Evolutionary conservation across 2,329 filamentous ascomycete species (phyloP), one percentile per base, ranked within the genome.

Genomic region (Colletotrichum sp.): DNA sequence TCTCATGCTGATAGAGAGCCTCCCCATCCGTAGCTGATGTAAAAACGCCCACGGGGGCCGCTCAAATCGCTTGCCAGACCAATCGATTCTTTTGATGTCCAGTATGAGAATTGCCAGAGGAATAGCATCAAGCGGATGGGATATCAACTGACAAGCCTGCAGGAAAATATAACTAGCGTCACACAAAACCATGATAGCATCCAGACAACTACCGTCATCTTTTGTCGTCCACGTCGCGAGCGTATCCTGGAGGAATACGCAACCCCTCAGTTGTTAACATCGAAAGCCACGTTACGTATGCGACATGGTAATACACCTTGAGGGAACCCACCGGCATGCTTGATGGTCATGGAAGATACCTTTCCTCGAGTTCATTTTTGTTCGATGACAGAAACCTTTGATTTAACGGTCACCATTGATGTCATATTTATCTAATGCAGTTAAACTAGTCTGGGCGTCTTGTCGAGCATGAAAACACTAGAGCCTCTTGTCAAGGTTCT

Each of bases 61-160:
- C 2, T 49, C n/a, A 3, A 49, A 49, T 49, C 10, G n/a, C n/a
- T 21, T 49, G 44, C 6, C n/a, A 49, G 10, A 49, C 44, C n/a
- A 49, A 49, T n/a, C 8, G 26, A 28, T 28, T 7, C 26, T 2
- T 6, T 18, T 44, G 0, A 44, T n/a, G 8, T 9, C 18, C 0
- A n/a, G 5, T 4, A n/a, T 5, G 16, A n/a, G 18, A 1, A 1
- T 44, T 44, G 16, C 39, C 39, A 44, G 2, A 44, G 18, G 2
- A n/a, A 44, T 6, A 21, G 2, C 44, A 21, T 3, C 44, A 3
- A 49, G 0, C 1, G n/a, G 9, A 49, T 49, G n/a, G n/a, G 0
- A 21, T 13, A 49, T 49, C 0, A 49, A 49, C 44, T 1, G 18
- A 49, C 0, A 0, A 2, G 44, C n/a, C 44, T 21, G 18, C 44